phyloP scores from a whole-genome alignment of 2,329 filamentous ascomycete species.

The Sclerotinia glacialis region DNA sequence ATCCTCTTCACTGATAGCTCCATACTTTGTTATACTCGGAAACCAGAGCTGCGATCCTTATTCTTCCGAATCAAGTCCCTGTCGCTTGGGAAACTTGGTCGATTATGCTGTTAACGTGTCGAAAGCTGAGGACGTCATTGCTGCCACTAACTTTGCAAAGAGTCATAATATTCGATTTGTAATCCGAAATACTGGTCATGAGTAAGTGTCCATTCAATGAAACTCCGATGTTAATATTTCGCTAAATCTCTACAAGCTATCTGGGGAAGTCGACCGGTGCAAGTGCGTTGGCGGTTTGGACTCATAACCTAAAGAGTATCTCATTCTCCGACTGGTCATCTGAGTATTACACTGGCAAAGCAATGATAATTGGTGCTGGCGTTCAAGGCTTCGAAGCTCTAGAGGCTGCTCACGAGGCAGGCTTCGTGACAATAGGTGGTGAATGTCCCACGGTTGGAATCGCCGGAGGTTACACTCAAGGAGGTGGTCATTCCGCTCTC shows the following conservation, averaged over 20 bases:
- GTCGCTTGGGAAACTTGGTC: slow-evolving; percentile 43
- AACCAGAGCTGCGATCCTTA: slow-evolving; percentile 40
- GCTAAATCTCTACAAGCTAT: slow-evolving; percentile 36
- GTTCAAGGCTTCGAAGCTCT: slow-evolving; percentile 50
- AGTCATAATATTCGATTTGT: slow-evolving; percentile 44
- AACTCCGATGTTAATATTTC: not conserved
- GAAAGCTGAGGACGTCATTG: slow-evolving; percentile 30
- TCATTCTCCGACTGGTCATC: slow-evolving; percentile 43
- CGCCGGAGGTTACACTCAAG: slow-evolving; percentile 59
- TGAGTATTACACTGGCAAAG: slow-evolving; percentile 48
- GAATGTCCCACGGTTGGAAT: slow-evolving; percentile 57
- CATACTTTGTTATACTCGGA: slow-evolving; percentile 40
- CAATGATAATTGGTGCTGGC: slow-evolving; percentile 55
- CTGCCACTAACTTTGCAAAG: slow-evolving; percentile 42
- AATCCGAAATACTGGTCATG: slow-evolving; percentile 57
- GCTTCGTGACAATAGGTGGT: slow-evolving; percentile 50
- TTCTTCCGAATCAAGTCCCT: slow-evolving; percentile 41
- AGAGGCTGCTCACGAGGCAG: slow-evolving; percentile 43
- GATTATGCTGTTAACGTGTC: slow-evolving; percentile 37
- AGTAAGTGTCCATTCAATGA: slow-evolving; percentile 36
- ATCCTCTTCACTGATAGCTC: slow-evolving; percentile 35
- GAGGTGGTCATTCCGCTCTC: slow-evolving; percentile 57
- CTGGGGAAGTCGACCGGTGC: slow-evolving; percentile 61
- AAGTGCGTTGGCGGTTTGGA: slow-evolving; percentile 57
- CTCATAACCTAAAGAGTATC: slow-evolving; percentile 52